These are phyloP conservation scores for Trichoderma virens DNA, from an alignment of 495 filamentous ascomycete genomes.

Conservation along the genomic window DNA sequence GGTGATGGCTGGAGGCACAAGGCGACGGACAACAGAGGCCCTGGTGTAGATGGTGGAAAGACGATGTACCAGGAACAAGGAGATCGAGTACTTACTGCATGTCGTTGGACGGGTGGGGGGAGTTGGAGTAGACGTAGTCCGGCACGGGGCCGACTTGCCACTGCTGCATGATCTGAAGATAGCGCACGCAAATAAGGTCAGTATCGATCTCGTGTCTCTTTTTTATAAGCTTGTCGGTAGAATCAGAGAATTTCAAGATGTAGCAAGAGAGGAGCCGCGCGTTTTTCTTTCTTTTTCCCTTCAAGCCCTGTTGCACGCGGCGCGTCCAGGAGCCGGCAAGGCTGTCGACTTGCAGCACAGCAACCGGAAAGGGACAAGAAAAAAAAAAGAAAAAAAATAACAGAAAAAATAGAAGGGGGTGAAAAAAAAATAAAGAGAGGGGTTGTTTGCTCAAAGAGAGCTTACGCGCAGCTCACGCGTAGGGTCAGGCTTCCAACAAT, in stretches of 20 bases:
- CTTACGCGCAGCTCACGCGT: slow-evolving; percentile 1
- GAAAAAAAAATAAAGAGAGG: not conserved
- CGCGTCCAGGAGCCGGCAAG: not conserved
- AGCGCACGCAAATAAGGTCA: slow-evolving; percentile 13
- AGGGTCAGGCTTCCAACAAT: not conserved
- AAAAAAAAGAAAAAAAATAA: not conserved
- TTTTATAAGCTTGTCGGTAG: not conserved
- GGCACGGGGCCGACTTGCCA: slow-evolving; percentile 42
- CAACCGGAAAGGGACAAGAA: not conserved
- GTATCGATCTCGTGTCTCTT: slow-evolving; percentile 1
- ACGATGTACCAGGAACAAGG: slow-evolving; percentile 34
- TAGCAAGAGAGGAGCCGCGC: not conserved
- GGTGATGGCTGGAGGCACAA: slow-evolving; percentile 12
- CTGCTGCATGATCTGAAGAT: slow-evolving; percentile 42
- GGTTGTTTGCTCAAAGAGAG: not conserved
- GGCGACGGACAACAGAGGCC: slow-evolving; percentile 13
- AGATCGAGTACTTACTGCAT: slow-evolving; percentile 44
- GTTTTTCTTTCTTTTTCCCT: not conserved
- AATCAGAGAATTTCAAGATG: not conserved
- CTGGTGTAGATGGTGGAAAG: slow-evolving; percentile 5
- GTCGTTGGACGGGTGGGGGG: slow-evolving; percentile 40
- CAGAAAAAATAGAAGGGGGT: not conserved
- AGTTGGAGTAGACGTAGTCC: slow-evolving; percentile 41
- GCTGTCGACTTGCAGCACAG: not conserved
- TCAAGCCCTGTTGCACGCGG: not conserved